phyloP scores from a whole-genome alignment of 768 basidiomycete genomes.

The Atractiella rhizophila region DNA sequence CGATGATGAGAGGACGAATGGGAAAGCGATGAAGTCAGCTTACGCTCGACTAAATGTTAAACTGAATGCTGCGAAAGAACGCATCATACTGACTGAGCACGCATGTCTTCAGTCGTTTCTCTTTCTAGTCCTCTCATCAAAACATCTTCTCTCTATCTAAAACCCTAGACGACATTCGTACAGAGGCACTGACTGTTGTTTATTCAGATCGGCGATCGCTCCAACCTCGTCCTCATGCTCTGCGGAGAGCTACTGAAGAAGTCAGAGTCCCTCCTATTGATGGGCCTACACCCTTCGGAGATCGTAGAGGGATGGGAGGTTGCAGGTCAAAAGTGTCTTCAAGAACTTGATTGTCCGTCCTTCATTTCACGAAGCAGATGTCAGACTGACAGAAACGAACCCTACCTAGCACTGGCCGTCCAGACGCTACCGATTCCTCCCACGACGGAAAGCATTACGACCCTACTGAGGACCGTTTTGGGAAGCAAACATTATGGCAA shows the following conservation, averaged over 20 bases:
- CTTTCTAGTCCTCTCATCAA: neutral
- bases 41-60: no score
- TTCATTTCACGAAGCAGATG: neutral
- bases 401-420: conserved; percentile 29
- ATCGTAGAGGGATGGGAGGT: conserved; percentile 86
- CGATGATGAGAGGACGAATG: no score
- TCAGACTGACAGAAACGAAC: no score
- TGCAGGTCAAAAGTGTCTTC: conserved; percentile 52
- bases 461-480: conserved; percentile 67
- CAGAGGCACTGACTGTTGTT: neutral
- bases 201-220: conserved; percentile 78
- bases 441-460: conserved; percentile 39
- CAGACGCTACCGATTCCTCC: conserved; percentile 45
- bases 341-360: conserved; percentile 67
- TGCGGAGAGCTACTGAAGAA: conserved; percentile 86
- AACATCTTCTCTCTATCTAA: neutral
- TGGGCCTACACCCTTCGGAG: conserved; percentile 94
- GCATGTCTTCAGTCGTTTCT: neutral
- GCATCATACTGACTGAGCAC: no score
- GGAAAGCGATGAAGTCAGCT: no score
- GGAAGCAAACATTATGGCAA: conserved; percentile 93
- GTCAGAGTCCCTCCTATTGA: conserved; percentile 68
- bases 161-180: neutral
- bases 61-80: no score
- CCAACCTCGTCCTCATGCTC: conserved; percentile 81